phyloP scores from a whole-genome alignment of 1,284 basidiomycete species.

The Fomitiporia mediterranea region DNA sequence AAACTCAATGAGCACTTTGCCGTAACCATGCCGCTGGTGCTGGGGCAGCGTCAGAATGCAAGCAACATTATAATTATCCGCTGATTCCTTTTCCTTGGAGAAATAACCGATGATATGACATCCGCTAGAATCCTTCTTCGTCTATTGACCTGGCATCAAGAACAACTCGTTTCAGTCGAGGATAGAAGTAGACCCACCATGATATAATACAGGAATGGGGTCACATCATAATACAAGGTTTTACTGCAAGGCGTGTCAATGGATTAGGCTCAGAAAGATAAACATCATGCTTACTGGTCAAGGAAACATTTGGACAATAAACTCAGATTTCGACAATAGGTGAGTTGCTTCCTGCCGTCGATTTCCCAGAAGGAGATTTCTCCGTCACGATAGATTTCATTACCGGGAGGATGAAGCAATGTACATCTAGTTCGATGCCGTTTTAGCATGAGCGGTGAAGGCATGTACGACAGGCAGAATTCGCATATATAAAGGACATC shows the following conservation, averaged over 20 bases:
- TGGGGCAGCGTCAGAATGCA: conserved; percentile 98
- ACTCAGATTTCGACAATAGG: conserved; percentile 97
- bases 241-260: conserved; percentile 57
- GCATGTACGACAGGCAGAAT: conserved; percentile 92
- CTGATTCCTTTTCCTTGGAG: conserved; percentile 98
- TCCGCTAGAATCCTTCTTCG: conserved; percentile 83
- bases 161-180: conserved; percentile 12
- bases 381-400: conserved; percentile 97
- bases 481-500: conserved; percentile 97
- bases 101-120: conserved; percentile 98
- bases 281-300: conserved; percentile 74
- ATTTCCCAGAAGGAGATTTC: conserved; percentile 99
- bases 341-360: conserved; percentile 92
- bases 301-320: conserved; percentile 97
- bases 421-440: conserved; percentile 92
- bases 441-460: conserved; percentile 80
- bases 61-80: conserved; percentile 98
- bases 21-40: conserved; percentile 94
- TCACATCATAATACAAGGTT: conserved; percentile 99
- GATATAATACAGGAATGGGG: conserved; percentile 99
- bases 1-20: conserved; percentile 95
- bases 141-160: conserved; percentile 37
- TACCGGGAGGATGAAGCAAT: conserved; percentile 94
- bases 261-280: conserved; percentile 18
- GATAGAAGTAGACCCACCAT: conserved; percentile 62